Evolutionary conservation across 2,329 filamentous ascomycete genomes (phyloP), one percentile per base, ranked within the genome.

Genomic region (Arthrocladium fulminans): DNA sequence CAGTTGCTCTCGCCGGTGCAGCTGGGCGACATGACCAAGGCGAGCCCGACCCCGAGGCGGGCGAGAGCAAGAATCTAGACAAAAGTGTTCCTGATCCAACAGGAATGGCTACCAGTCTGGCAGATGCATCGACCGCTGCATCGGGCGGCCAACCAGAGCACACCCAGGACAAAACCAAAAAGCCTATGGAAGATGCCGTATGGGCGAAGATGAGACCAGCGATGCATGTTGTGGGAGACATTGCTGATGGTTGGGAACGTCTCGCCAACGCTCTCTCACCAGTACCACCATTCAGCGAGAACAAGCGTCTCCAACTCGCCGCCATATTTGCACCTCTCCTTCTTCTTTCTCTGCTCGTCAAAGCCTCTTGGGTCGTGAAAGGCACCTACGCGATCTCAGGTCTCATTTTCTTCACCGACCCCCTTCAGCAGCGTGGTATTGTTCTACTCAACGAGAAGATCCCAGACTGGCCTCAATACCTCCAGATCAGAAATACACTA

Each of bases 401-500:
- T 0, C 80, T 89, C 54, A 76, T 70, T 1, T 88, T 94, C 69
- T 94, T 94, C 54, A 85, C 84, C 1, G 83, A 90, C 51, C 87
- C 88, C 0, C 57, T 89, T 54, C 80, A 90, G 48, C 69, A 71
- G 25, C 75, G 74, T 10, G 77, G 72, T 2, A 61, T 87, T 3
- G 64, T 65, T 10, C 76, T 78, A 56, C 53, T 68, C 47, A 67
- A 67, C 48, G 57, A 56, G 6, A 66, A 64, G 5, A 75, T 81
- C 56, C 86, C 86, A 1, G 70, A 81, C 56, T 92, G 86, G 86
- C 74, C 86, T 59, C 85, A 83, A 56, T 70, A 87, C 5, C 70
- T 90, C 13, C 81, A 88, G 58, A 67, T 88, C 9, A 76, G 83
- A 51, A 88, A 70, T 54, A 87, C 84, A 0, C 63, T 92, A 1